Base-by-base conservation (phyloP, 176 grass and related monocot species). In the Alloteropsis semialata region DNA sequence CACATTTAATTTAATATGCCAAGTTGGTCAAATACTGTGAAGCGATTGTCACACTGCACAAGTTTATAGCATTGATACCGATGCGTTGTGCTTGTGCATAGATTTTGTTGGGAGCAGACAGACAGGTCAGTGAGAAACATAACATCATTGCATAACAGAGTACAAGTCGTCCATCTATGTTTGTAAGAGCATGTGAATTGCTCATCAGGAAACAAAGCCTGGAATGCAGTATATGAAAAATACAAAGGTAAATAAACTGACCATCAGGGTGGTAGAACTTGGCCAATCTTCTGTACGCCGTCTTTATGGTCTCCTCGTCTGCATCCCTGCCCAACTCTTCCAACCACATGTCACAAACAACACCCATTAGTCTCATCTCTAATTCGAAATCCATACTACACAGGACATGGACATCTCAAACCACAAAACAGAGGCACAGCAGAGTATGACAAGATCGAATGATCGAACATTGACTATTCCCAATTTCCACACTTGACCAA, bases 191-290 rank as follows among this genome's bases (percentile, higher is more conserved):
- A 18, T 68, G 42, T 57, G 14, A 87, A 67, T 39, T 87, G 15
- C 25, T 36, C 17, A 27, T 36, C 21, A 9, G n/a, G 48, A 37
- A 39, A 65, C n/a, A 83, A 3, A 39, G 15, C 22, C 42, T 28
- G 5, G 5, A 63, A 81, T 14, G n/a, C 33, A 41, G 19, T 29
- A 77, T 46, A 54, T n/a, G 63, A 1, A 30, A 66, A 41, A 69
- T 19, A 49, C 34, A 80, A 75, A 66, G 19, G 51, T 74, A 29
- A 74, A 88, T 74, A 61, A 38, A 66, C 69, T 57, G 54, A 99
- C 93, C 93, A 87, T 99, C 96, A 21, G 96, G 96, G 64, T 99
- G 91, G 77, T 99, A 96, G 74, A 90, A 99, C 76, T 99, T 94
- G 57, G 93, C 93, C 69, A 99, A 87, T 90, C 85, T 93, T 65